A percentile compares a stretch with the other conserved stretches of the same genome.
phyloP scores from a whole-genome alignment of 371 early-diverging fungal species.

The Saksenaea oblongispora region DNA sequence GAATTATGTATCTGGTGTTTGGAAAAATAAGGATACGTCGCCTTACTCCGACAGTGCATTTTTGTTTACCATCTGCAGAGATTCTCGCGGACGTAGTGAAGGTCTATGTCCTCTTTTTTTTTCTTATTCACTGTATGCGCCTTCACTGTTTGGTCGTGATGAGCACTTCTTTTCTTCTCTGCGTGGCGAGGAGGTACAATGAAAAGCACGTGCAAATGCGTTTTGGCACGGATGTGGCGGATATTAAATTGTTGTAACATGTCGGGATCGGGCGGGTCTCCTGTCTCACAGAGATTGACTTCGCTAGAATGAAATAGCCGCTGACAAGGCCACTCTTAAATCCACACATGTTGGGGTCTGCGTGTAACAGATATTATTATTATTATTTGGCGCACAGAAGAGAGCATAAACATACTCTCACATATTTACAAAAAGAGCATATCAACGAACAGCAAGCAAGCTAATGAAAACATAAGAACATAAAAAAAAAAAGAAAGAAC shows the following conservation, averaged over 20 bases:
- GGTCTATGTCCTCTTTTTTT: too few species aligned
- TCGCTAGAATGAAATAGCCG: background rate
- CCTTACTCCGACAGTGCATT: too few species aligned
- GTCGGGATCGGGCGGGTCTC: constrained; percentile 62
- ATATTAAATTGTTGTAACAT: constrained; percentile 56
- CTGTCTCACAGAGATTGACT: constrained; percentile 54
- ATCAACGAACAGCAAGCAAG: background rate
- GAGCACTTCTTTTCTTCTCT: too few species aligned
- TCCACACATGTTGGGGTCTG: background rate
- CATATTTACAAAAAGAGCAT: background rate
- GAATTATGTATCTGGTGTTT: too few species aligned
- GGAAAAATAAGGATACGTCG: too few species aligned
- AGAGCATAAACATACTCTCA: background rate
- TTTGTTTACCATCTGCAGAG: too few species aligned
- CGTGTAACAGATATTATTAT: constrained; percentile 2
- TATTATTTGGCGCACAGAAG: constrained; percentile 8
- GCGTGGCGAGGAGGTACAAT: too few species aligned
- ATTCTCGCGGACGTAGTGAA: too few species aligned
- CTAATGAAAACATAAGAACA: too few species aligned
- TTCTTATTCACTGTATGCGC: too few species aligned
- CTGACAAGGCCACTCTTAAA: background rate
- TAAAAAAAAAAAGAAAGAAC: background rate
- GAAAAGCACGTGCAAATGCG: constrained; percentile 60
- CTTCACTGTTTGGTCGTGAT: too few species aligned
- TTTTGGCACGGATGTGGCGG: constrained; percentile 63